Evolutionary conservation across 192 early-diverging fungal genomes (phyloP).

Genomic region (Helicostylum pulchrum): DNA sequence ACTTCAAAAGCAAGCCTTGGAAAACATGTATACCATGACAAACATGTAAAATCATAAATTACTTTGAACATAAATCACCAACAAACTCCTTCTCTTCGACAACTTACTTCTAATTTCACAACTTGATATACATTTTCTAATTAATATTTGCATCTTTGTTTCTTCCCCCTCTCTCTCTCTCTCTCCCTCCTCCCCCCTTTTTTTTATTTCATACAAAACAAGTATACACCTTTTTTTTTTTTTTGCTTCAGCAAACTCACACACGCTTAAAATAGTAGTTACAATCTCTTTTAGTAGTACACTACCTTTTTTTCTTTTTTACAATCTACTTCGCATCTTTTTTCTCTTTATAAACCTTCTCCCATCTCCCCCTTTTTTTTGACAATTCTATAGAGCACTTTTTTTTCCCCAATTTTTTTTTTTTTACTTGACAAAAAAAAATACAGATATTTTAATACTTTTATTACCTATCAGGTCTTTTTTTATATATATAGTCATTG

Average conservation of each 20-base stretch:
- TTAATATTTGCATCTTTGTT: neutral
- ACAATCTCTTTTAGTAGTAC: too few relatives aligned
- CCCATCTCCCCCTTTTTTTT: slow-evolving; percentile 1
- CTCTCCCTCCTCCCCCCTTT: neutral
- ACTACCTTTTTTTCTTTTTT: neutral
- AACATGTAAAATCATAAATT: slow-evolving; percentile 20
- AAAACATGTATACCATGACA: slow-evolving; percentile 37
- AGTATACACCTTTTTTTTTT: neutral
- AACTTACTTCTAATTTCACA: too few relatives aligned
- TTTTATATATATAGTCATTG: too few relatives aligned
- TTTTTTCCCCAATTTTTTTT: slow-evolving; percentile 3
- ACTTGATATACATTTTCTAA: too few relatives aligned
- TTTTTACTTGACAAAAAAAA: neutral
- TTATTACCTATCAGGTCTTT: too few relatives aligned
- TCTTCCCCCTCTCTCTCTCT: slow-evolving; percentile 1
- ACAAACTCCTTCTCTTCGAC: too few relatives aligned
- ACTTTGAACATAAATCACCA: slow-evolving; percentile 2
- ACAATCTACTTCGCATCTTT: neutral
- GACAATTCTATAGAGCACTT: neutral
- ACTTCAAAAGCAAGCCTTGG: slow-evolving; percentile 39
- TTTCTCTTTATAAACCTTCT: neutral
- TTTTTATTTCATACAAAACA: neutral
- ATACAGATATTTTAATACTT: neutral
- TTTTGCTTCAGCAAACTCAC: slow-evolving; percentile 9
- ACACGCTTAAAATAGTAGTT: too few relatives aligned